Evolutionary conservation across 2,329 filamentous ascomycete species (phyloP).

Genomic region (Colletotrichum sp.): DNA sequence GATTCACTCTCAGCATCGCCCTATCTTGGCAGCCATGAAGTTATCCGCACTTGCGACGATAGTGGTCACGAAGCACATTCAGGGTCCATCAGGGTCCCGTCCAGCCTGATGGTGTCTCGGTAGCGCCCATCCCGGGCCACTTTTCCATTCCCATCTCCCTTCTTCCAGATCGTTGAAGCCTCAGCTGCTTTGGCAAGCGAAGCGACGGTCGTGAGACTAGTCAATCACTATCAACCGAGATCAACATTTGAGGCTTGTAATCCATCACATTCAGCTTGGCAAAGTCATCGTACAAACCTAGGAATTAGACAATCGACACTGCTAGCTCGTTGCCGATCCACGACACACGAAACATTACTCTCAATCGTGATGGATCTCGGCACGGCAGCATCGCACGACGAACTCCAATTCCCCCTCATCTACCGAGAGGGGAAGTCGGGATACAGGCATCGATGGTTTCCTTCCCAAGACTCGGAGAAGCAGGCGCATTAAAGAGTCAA

Average conservation of each 20-base stretch:
- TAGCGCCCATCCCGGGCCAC: neutral
- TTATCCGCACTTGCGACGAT: neutral
- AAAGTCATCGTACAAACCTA: neutral
- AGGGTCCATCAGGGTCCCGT: neutral
- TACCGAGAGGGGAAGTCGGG: neutral
- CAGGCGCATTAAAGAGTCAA: conserved; percentile 5
- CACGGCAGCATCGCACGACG: neutral
- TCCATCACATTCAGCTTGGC: neutral
- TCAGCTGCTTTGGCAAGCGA: neutral
- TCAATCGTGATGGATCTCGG: conserved; percentile 9
- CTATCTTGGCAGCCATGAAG: neutral
- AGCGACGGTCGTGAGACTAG: neutral
- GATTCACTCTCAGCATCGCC: neutral
- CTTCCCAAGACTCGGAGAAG: neutral
- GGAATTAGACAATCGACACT: neutral
- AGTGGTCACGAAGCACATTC: neutral
- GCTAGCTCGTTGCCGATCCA: conserved; percentile 11
- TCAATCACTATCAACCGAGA: neutral
- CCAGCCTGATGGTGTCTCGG: neutral
- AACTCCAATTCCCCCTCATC: conserved; percentile 2
- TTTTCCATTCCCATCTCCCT: neutral
- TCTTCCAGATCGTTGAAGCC: neutral
- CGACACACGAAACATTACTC: conserved; percentile 6
- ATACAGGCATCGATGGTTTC: neutral
- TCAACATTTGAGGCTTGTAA: neutral